phyloP scores from a whole-genome alignment of 2,329 filamentous ascomycete species.

The Ceratocystis destructans region DNA sequence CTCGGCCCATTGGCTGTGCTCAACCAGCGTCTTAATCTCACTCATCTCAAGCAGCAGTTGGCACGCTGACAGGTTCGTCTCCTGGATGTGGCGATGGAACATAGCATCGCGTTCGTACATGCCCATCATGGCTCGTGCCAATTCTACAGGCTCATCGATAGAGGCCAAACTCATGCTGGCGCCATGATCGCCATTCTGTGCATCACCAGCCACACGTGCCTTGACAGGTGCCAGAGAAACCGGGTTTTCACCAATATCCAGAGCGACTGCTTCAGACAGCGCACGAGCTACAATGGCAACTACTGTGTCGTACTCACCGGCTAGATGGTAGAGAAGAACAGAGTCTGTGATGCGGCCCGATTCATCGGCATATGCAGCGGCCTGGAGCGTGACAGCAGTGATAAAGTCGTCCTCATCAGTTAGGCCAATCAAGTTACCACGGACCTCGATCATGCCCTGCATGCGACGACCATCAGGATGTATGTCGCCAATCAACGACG shows the following conservation, averaged over 20 bases:
- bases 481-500: conserved; percentile 84
- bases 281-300: conserved; percentile 78
- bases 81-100: conserved; percentile 45
- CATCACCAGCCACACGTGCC: conserved; percentile 42
- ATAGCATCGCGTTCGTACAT: conserved; percentile 49
- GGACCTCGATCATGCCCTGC: conserved; percentile 74
- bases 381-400: conserved; percentile 81
- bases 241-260: conserved; percentile 71
- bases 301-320: conserved; percentile 92
- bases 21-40: conserved; percentile 44
- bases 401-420: conserved; percentile 72
- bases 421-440: conserved; percentile 67
- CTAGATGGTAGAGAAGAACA: conserved; percentile 84
- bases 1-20: conserved; percentile 42
- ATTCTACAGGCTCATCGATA: conserved; percentile 46
- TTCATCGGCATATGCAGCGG: conserved; percentile 84
- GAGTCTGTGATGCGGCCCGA: conserved; percentile 88
- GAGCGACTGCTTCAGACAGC: conserved; percentile 74
- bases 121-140: conserved; percentile 47
- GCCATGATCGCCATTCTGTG: conserved; percentile 45
- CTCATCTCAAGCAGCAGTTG: conserved; percentile 46
- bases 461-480: conserved; percentile 72
- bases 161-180: conserved; percentile 28
- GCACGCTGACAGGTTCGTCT: conserved; percentile 44
- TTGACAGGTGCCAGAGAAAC: conserved; percentile 68